These are phyloP conservation scores for Ilex paraguariensis DNA, from an alignment of 305 asterid species.

Conservation along the genomic window DNA sequence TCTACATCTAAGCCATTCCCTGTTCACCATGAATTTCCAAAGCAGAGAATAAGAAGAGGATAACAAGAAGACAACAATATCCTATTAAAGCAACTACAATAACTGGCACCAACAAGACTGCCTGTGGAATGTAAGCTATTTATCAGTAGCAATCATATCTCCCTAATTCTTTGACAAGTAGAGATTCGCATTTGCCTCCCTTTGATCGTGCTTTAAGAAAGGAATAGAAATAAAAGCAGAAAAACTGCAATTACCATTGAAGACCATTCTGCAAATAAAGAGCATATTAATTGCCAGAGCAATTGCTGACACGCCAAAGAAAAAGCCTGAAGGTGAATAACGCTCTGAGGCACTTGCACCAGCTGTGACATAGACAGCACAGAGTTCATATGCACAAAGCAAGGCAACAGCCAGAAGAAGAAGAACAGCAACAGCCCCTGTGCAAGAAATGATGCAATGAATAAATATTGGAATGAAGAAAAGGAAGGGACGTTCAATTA, in stretches of 20 bases:
- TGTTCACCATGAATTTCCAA: constrained; percentile 24
- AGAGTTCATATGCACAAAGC: constrained; percentile 97
- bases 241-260: constrained; percentile 55
- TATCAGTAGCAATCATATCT: neutral
- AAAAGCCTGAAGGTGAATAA: constrained; percentile 97
- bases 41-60: constrained; percentile 13
- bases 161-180: neutral
- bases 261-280: constrained; percentile 98
- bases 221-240: neutral
- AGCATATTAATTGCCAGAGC: constrained; percentile 98
- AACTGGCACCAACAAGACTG: neutral
- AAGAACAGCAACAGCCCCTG: constrained; percentile 98
- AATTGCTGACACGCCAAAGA: constrained; percentile 99
- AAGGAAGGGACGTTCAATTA: too few species aligned
- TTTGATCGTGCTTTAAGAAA: neutral
- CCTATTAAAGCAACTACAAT: neutral
- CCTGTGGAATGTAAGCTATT: neutral
- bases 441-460: neutral
- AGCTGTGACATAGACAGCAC: constrained; percentile 96
- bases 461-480: too few species aligned
- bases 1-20: constrained; percentile 97
- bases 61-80: constrained; percentile 1
- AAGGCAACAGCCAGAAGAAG: constrained; percentile 96
- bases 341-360: constrained; percentile 94
- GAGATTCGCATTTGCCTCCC: neutral